These are phyloP conservation scores for Cercospora citrullina DNA, from an alignment of 2,329 filamentous ascomycete genomes.

Conservation along the genomic window DNA sequence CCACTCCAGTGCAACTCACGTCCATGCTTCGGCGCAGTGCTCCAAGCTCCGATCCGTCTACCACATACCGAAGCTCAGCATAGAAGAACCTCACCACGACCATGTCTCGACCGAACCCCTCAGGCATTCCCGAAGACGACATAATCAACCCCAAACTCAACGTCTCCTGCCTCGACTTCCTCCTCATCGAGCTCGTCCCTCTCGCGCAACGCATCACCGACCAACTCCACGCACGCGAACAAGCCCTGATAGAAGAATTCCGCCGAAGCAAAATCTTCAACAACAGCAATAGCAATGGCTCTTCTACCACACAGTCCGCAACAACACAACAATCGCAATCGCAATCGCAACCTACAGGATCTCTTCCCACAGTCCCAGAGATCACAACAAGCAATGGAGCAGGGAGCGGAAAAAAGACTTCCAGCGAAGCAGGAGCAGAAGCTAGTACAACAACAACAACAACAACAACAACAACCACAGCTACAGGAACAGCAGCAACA, in stretches of 20 bases:
- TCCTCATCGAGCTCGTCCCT: constrained; percentile 94
- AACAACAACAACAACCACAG: constrained; percentile 14
- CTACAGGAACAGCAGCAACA: constrained; percentile 11
- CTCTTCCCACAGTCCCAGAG: background rate
- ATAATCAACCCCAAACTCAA: constrained; percentile 52
- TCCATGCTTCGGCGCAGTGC: background rate
- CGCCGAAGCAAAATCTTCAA: constrained; percentile 34
- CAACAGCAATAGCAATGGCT: constrained; percentile 8
- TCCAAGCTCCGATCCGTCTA: background rate
- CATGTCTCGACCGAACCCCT: constrained; percentile 21
- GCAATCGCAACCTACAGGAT: background rate
- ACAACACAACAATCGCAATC: constrained; percentile 19
- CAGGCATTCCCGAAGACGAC: constrained; percentile 24
- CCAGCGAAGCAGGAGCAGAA: constrained; percentile 9
- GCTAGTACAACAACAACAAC: constrained; percentile 7
- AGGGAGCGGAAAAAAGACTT: background rate
- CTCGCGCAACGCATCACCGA: constrained; percentile 84
- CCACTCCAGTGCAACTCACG: background rate
- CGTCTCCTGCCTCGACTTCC: constrained; percentile 85
- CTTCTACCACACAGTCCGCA: constrained; percentile 13
- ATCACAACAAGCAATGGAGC: background rate
- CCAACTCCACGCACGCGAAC: constrained; percentile 61
- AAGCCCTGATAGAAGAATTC: constrained; percentile 42
- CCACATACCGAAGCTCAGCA: background rate
- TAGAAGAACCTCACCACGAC: background rate